Base-by-base conservation (phyloP, 2,329 filamentous ascomycete genomes). In the Magnaporthales sp. region DNA sequence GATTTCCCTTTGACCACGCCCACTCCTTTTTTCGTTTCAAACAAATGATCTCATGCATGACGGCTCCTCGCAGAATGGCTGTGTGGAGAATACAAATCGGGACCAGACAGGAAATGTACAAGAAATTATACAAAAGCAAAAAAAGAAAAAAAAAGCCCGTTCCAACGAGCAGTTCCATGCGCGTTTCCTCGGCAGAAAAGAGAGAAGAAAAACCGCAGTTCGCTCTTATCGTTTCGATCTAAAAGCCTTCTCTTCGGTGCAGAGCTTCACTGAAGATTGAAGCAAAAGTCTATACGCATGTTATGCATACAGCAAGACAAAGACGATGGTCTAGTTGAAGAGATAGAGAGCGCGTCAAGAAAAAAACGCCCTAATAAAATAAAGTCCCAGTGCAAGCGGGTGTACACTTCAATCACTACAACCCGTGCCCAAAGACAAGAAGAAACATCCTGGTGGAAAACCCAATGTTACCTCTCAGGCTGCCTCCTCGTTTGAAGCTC, bases 401-500 rank as follows among this genome's bases (percentile, higher is more conserved):
- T 46, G 38, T n/a, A n/a, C n/a, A 46, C 32, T 38, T 38, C 32
- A 38, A 38, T 15, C 32, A 38, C 13, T 15, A 15, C 38, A n/a
- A 46, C 38, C 38, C 38, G 38, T 46, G 19, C 38, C 38, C 19
- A 46, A 46, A 46, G 62, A 63, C 30, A 63, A 32, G 30, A 24
- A 38, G 6, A 30, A 11, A 32, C 30, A 30, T 32, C n/a, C 22
- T 24, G 11, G 30, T 5, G 62, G 8, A 38, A n/a, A 32, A 13
- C 27, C 68, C 62, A 32, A 29, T 24, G 62, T 54, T 65, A 74
- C 69, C 73, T 74, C 69, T 80, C 76, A 54, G 74, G 73, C 38
- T 75, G 75, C 71, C 83, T 83, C 65, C 79, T 80, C 67, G 77
- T 77, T 70, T 85, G 80, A 68, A 85, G 76, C 72, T 86, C 84